These are phyloP conservation scores for Rhizophora mangle DNA, from an alignment of 345 rosid species.

Conservation along the genomic window DNA sequence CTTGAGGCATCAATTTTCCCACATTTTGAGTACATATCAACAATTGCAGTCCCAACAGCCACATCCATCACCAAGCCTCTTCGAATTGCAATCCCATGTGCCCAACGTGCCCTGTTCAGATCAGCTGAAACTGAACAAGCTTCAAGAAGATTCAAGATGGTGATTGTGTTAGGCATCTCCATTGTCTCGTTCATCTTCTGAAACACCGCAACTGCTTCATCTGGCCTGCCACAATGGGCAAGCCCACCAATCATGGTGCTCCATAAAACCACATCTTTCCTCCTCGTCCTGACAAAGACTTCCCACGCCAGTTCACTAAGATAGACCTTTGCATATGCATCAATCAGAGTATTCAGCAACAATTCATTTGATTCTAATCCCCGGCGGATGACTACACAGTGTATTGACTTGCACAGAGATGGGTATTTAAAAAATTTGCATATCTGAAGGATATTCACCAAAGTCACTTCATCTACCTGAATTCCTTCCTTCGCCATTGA, in stretches of 20 bases:
- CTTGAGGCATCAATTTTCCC: conserved; percentile 49
- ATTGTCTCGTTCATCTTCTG: conserved; percentile 36
- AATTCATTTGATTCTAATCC: conserved; percentile 44
- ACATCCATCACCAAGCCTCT: conserved; percentile 48
- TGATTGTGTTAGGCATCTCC: conserved; percentile 43
- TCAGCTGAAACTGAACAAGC: conserved; percentile 64
- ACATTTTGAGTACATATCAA: conserved; percentile 69
- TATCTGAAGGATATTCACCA: conserved; percentile 50
- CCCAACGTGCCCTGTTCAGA: conserved; percentile 55
- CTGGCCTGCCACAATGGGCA: conserved; percentile 44
- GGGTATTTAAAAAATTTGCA: conserved; percentile 48
- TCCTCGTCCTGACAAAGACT: conserved; percentile 33
- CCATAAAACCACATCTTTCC: conserved; percentile 58
- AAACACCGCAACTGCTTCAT: conserved; percentile 53
- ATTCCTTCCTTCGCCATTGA: conserved; percentile 42
- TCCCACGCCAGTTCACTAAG: conserved; percentile 42
- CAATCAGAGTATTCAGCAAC: conserved; percentile 49
- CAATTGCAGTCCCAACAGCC: conserved; percentile 55
- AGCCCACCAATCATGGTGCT: conserved; percentile 67
- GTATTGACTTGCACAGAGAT: conserved; percentile 54
- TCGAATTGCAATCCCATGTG: conserved; percentile 64
- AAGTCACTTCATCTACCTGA: conserved; percentile 49
- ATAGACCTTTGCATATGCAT: conserved; percentile 55
- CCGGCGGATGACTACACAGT: conserved; percentile 40
- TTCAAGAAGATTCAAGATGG: conserved; percentile 50